Percentiles rank a stretch among this genome's conserved stretches.
phyloP scores from a whole-genome alignment of 768 basidiomycete genomes.

The Termitomyces bulborhizus region DNA sequence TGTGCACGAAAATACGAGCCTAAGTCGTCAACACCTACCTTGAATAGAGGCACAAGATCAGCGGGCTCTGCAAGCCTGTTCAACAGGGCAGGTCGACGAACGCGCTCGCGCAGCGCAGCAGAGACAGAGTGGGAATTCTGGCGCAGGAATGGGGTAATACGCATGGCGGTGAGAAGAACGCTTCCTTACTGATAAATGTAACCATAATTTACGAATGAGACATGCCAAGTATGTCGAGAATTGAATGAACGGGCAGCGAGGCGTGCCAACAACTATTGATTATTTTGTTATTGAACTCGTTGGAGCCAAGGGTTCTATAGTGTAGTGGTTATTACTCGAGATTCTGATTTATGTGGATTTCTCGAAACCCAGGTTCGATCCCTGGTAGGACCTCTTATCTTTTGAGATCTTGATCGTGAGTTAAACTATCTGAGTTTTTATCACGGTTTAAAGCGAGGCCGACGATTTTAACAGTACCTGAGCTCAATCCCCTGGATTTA shows the following conservation, averaged over 20 bases:
- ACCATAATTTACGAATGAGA: not conserved
- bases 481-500: too few species aligned
- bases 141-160: constrained; percentile 22
- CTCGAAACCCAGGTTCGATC: constrained; percentile 17
- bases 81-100: constrained; percentile 31
- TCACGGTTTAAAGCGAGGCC: too few species aligned
- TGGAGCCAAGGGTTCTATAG: constrained; percentile 14
- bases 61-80: constrained; percentile 28
- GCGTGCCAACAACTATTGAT: too few species aligned
- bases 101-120: constrained; percentile 35
- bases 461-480: too few species aligned
- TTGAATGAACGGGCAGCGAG: too few species aligned
- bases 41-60: constrained; percentile 36
- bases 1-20: not conserved
- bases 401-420: too few species aligned
- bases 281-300: too few species aligned
- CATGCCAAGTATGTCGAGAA: too few species aligned
- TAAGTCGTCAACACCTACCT: constrained; percentile 19
- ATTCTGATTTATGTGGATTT: constrained; percentile 10
- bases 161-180: constrained; percentile 17
- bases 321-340: constrained; percentile 18
- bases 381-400: constrained; percentile 17
- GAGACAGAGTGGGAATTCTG: constrained; percentile 21
- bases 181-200: not conserved
- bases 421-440: too few species aligned